phyloP scores from a whole-genome alignment of 805 yeast genomes.

The Saccharomycopsis microspora region DNA sequence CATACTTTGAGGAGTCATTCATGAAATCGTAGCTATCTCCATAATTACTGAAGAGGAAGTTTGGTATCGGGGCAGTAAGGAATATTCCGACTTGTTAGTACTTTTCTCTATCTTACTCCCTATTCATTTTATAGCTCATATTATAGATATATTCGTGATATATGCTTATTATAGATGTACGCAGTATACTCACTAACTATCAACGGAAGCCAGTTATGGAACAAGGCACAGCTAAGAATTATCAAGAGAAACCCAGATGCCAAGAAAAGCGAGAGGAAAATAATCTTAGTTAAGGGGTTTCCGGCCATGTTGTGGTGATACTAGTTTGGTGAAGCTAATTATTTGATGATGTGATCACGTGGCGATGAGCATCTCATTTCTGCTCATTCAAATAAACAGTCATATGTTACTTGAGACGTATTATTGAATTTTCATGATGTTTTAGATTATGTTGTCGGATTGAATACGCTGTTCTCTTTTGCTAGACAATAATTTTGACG shows the following conservation, averaged over 20 bases:
- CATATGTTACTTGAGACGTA: no score
- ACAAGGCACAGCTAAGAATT: slow-evolving; percentile 78
- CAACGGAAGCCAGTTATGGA: slow-evolving; percentile 86
- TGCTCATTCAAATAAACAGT: no score
- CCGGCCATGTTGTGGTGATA: slow-evolving; percentile 13
- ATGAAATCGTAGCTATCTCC: slow-evolving; percentile 45
- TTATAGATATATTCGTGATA: background rate
- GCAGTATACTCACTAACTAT: slow-evolving; percentile 38
- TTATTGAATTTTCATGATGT: no score
- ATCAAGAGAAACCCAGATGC: slow-evolving; percentile 87
- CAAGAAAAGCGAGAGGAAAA: slow-evolving; percentile 62
- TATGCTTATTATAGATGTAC: no score
- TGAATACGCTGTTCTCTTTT: no score
- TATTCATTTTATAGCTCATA: no score
- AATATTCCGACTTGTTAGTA: slow-evolving; percentile 38
- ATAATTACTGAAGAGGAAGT: slow-evolving; percentile 39
- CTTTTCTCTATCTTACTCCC: no score
- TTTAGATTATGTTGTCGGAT: no score
- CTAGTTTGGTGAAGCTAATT: background rate
- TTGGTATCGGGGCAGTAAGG: slow-evolving; percentile 62
- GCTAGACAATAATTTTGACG: no score
- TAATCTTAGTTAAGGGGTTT: slow-evolving; percentile 67
- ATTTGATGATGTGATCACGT: no score
- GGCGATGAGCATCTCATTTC: no score
- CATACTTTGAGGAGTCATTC: slow-evolving; percentile 38